These are phyloP conservation scores for Epichloe elymi DNA, from an alignment of 2,329 filamentous ascomycete species.

Conservation along the genomic window DNA sequence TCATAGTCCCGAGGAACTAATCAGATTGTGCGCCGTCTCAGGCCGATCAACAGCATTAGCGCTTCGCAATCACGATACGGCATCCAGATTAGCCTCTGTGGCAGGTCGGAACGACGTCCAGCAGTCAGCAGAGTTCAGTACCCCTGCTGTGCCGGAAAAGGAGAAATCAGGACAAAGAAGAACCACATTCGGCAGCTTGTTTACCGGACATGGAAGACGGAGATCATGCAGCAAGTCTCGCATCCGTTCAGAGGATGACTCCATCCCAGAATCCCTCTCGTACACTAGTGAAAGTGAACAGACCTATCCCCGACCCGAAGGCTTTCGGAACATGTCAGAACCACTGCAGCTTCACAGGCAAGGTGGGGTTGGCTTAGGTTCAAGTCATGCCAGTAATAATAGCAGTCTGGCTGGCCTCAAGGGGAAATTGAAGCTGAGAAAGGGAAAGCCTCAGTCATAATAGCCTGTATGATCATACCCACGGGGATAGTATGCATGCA, in stretches of 20 bases:
- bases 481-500: not conserved
- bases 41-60: not conserved
- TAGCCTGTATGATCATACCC: not conserved
- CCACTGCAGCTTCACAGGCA: not conserved
- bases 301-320: too few relatives aligned
- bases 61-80: constrained; percentile 2
- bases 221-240: not conserved
- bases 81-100: not conserved
- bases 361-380: not conserved
- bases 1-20: not conserved
- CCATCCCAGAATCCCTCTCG: not conserved
- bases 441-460: not conserved
- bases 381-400: not conserved
- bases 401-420: not conserved
- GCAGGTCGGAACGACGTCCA: not conserved
- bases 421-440: constrained; percentile 1
- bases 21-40: not conserved
- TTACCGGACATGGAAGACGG: not conserved
- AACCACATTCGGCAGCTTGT: not conserved
- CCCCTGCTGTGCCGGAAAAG: not conserved
- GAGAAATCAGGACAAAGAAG: not conserved
- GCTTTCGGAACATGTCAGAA: not conserved
- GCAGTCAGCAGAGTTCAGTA: not conserved
- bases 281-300: not conserved
- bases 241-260: not conserved